Percentiles rank a stretch among this genome's conserved stretches.
phyloP scores from a whole-genome alignment of 208 protist species.

The Crithidia thermophila region DNA sequence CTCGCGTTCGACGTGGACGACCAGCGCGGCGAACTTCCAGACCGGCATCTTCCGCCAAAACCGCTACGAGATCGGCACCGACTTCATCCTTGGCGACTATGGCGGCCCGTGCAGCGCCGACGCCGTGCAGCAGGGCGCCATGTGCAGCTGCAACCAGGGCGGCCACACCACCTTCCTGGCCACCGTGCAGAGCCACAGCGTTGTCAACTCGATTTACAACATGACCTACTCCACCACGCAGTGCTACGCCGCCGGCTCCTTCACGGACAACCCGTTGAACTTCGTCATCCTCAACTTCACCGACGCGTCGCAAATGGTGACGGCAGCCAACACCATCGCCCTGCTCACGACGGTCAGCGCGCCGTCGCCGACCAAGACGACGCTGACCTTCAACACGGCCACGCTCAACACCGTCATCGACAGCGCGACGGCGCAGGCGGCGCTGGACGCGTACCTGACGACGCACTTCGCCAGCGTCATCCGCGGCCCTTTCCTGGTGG shows the following conservation, averaged over 20 bases:
- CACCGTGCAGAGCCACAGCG: background rate
- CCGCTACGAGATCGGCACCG: conserved; percentile 52
- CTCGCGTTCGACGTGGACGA: background rate
- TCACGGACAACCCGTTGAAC: background rate
- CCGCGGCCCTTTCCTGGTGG: background rate
- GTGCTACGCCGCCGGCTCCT: conserved; percentile 2
- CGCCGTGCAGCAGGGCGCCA: conserved; percentile 26
- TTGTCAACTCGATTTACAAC: background rate
- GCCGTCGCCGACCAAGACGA: background rate
- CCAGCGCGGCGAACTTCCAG: conserved; percentile 21
- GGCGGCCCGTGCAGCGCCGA: conserved; percentile 29
- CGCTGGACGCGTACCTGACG: background rate
- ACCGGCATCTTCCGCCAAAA: conserved; percentile 42
- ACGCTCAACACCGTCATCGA: background rate
- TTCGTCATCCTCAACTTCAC: conserved; percentile 4
- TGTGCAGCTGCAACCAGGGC: conserved; percentile 47
- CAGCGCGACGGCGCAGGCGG: background rate
- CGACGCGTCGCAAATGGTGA: background rate
- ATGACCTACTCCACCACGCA: conserved; percentile 1
- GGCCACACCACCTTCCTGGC: conserved; percentile 12
- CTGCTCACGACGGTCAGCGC: background rate
- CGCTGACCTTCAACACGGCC: background rate
- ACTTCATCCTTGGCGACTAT: conserved; percentile 65
- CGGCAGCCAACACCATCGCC: background rate
- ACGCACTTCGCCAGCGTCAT: background rate